Evolutionary conservation across 352 stramenopile species (phyloP).

Genomic region (Globisporangium alternatum): DNA sequence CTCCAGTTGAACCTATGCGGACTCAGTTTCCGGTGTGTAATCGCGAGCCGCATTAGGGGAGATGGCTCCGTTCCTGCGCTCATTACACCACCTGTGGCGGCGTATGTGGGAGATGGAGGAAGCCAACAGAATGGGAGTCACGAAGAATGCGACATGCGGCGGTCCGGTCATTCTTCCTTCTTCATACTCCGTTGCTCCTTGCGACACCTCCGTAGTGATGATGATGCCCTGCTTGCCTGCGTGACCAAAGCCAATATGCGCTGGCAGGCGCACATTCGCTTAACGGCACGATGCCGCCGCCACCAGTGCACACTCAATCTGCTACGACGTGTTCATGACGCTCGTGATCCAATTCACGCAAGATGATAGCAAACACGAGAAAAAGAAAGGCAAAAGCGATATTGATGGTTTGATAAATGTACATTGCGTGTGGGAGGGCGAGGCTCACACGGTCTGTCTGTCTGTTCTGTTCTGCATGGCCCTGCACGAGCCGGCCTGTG

Average conservation of each 20-base stretch:
- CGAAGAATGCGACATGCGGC: conserved; percentile 2
- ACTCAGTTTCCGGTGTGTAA: conserved; percentile 7
- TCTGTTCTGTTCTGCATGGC: background rate
- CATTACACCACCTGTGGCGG: background rate
- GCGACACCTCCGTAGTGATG: background rate
- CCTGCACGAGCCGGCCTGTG: background rate
- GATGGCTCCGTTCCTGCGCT: conserved; percentile 4
- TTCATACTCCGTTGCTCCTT: background rate
- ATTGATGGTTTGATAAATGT: background rate
- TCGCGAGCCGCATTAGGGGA: conserved; percentile 3
- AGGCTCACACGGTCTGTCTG: background rate
- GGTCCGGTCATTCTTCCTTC: background rate
- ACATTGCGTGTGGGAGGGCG: background rate
- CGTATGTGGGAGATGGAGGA: background rate
- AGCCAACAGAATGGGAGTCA: background rate
- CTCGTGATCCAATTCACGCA: no score
- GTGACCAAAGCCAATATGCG: background rate
- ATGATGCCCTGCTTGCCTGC: background rate
- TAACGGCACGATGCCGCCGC: background rate
- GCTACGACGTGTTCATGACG: background rate
- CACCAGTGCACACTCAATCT: no score
- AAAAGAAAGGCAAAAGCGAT: background rate
- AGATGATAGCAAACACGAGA: no score
- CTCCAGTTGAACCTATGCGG: background rate
- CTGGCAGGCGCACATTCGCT: background rate